These are phyloP conservation scores for Musa schizocarpa DNA, from an alignment of 176 grass and related monocot species.

Conservation along the genomic window DNA sequence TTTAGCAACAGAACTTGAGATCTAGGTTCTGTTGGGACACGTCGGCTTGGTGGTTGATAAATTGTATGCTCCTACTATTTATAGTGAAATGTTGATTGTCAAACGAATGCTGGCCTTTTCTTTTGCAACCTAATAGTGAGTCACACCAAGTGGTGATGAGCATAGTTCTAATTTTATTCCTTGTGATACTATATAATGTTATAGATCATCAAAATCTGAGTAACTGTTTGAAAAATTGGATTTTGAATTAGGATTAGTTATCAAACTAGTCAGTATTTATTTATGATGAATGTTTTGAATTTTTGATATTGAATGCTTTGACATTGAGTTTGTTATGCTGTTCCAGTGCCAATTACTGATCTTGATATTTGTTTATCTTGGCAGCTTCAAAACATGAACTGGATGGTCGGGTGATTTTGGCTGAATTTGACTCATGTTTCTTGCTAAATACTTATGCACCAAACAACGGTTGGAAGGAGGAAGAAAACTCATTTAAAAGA, in stretches of 20 bases:
- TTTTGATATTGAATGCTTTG: neutral
- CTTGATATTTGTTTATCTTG: neutral
- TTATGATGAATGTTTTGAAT: too few relatives aligned
- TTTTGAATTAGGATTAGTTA: neutral
- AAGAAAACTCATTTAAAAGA: constrained; percentile 90
- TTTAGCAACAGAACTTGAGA: too few relatives aligned
- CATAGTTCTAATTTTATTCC: neutral
- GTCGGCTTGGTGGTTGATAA: too few relatives aligned
- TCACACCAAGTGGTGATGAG: neutral
- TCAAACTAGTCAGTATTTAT: neutral
- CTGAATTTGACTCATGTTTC: constrained; percentile 81
- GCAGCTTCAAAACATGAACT: constrained; percentile 74
- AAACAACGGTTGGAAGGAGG: constrained; percentile 98
- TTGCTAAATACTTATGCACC: constrained; percentile 88
- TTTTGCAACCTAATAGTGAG: neutral
- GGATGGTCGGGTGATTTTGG: constrained; percentile 86
- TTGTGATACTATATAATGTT: neutral
- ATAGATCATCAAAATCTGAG: neutral
- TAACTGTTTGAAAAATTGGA: neutral
- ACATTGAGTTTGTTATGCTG: too few relatives aligned
- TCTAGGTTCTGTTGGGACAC: too few relatives aligned
- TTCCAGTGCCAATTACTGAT: neutral
- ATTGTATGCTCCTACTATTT: too few relatives aligned
- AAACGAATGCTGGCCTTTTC: neutral
- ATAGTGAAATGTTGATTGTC: too few relatives aligned